Conservation (phyloP, 2,329 filamentous ascomycete species). For the Cercospora citrullina region DNA sequence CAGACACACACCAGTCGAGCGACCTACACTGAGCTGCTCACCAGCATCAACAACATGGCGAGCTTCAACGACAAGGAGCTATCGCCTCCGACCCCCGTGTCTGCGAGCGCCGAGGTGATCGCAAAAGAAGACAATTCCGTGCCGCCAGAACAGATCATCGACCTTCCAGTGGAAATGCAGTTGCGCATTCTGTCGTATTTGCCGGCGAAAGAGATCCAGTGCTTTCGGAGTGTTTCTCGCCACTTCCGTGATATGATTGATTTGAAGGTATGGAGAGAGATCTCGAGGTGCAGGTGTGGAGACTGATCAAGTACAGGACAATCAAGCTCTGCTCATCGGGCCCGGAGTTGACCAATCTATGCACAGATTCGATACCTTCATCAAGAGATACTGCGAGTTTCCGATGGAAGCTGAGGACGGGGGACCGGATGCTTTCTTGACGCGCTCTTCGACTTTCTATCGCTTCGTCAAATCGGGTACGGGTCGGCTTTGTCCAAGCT, state of each 20-base stretch:
- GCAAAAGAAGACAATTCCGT: background rate
- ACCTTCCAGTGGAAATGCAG: background rate
- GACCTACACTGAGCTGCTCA: background rate
- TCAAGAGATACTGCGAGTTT: background rate
- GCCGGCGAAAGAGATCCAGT: background rate
- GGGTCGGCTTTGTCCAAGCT: background rate
- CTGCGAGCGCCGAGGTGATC: background rate
- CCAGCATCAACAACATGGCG: background rate
- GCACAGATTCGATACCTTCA: background rate
- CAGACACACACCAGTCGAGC: background rate
- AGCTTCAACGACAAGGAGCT: background rate
- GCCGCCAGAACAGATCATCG: background rate
- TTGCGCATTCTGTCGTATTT: background rate
- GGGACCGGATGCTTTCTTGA: background rate
- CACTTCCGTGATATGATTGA: background rate
- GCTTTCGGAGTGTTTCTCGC: background rate
- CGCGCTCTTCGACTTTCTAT: background rate
- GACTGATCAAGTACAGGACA: background rate
- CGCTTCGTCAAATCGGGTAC: background rate
- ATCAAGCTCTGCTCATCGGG: background rate
- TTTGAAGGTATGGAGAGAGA: background rate
- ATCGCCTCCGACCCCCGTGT: background rate
- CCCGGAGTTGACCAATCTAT: background rate
- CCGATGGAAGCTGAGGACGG: background rate
- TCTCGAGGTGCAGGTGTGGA: background rate